Base-by-base conservation (phyloP, 345 rosid species). In the Eucalyptus leucophloia region DNA sequence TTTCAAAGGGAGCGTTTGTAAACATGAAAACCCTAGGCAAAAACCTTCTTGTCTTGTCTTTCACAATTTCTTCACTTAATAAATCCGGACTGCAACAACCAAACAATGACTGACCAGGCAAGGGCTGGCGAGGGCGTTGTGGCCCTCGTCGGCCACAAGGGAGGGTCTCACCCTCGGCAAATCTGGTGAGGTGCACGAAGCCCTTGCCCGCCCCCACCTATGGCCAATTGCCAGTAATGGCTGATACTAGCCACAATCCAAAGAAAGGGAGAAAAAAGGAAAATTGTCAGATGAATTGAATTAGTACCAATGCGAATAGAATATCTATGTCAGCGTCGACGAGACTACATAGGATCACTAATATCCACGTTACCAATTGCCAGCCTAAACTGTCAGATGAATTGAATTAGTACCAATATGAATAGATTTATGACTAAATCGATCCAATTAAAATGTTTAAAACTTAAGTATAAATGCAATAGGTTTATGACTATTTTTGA, bases 321-420 rank as follows among this genome's bases (percentile, higher is more conserved):
- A n/a, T n/a, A n/a, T n/a, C n/a, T n/a, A n/a, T n/a, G 2, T 18
- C 2, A 7, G 0, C 9, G 4, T 1, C 0, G 0, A 19, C 24
- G 23, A 53, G 7, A 2, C 2, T 3, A 19, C 2, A 53, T 53
- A 19, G 1, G 2, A 53, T 3, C 4, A 53, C 24, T 2, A 53
- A 19, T 10, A 53, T 53, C 5, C 56, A 53, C 5, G 0, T 53
- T 9, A 19, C 24, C 2, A 0, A 53, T 53, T 19, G 2, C 4
- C 10, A 19, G 4, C 24, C 56, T 53, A 19, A 53, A 53, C 19
- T 19, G 24, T 53, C 2, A 53, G 0, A 53, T 18, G 2, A 53
- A 3, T 0, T 8, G 5, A 53, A 53, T 18, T 53, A 53, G 2
- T 18, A 19, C 0, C 0, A 53, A 53, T 53, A 0, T 53, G 7